Evolutionary conservation across 495 filamentous ascomycete genomes (phyloP).

Genomic region (Lasiosphaeria ovina): DNA sequence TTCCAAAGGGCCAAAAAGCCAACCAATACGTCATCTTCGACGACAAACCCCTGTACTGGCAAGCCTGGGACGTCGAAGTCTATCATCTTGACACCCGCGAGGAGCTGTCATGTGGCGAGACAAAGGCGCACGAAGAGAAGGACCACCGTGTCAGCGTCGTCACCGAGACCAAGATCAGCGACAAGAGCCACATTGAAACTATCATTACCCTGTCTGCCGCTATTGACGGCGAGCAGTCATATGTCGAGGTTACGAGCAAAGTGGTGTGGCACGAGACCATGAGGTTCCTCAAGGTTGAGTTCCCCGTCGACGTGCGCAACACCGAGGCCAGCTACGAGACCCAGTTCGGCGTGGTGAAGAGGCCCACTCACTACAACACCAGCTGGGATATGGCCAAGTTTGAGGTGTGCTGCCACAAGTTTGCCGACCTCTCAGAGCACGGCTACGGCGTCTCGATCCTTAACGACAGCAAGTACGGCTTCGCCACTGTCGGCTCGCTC

Average conservation of each 20-base stretch:
- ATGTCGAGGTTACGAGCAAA: conserved; percentile 75
- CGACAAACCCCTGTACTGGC: conserved; percentile 98
- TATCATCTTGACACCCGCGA: conserved; percentile 87
- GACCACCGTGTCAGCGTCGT: conserved; percentile 73
- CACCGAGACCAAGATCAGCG: conserved; percentile 81
- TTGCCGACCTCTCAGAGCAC: conserved; percentile 91
- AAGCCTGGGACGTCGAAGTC: conserved; percentile 98
- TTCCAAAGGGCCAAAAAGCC: conserved; percentile 75
- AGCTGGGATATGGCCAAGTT: conserved; percentile 99
- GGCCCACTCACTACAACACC: conserved; percentile 95
- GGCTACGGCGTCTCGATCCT: conserved; percentile 90
- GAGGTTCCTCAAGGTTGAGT: conserved; percentile 99
- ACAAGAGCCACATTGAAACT: conserved; percentile 82
- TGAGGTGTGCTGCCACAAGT: conserved; percentile 97
- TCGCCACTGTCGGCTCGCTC: conserved; percentile 83
- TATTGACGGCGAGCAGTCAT: conserved; percentile 60
- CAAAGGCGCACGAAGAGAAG: conserved; percentile 68
- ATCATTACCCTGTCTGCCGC: conserved; percentile 75
- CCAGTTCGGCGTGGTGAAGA: conserved; percentile 81
- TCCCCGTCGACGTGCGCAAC: conserved; percentile 88
- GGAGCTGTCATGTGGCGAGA: conserved; percentile 63
- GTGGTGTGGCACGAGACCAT: conserved; percentile 93
- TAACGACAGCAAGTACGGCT: conserved; percentile 96
- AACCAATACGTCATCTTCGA: conserved; percentile 95
- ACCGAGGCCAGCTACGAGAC: conserved; percentile 96